phyloP scores from a whole-genome alignment of 2,329 filamentous ascomycete species.

The Alternaria gaisen region DNA sequence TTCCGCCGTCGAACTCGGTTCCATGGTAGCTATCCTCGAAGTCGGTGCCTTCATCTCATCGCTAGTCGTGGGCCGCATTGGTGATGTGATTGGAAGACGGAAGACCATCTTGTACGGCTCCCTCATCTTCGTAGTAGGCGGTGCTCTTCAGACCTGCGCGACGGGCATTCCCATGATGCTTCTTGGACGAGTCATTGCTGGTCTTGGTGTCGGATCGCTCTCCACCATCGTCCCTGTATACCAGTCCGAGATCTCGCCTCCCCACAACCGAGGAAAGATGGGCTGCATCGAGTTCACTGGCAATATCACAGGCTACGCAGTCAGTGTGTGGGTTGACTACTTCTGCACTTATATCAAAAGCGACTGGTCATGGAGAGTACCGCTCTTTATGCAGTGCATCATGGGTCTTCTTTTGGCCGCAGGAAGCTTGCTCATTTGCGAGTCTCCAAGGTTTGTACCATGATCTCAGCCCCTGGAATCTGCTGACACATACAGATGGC shows the following conservation, averaged over 20 bases:
- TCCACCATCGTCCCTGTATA: constrained; percentile 64
- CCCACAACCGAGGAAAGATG: constrained; percentile 93
- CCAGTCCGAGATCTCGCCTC: constrained; percentile 74
- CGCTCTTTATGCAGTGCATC: constrained; percentile 88
- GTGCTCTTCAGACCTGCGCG: constrained; percentile 83
- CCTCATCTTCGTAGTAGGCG: constrained; percentile 83
- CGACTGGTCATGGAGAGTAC: constrained; percentile 88
- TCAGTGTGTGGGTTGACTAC: constrained; percentile 98
- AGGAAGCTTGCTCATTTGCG: constrained; percentile 91
- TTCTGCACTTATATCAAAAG: constrained; percentile 90
- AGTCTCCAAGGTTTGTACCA: constrained; percentile 84
- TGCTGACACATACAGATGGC: constrained; percentile 71
- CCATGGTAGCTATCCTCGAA: constrained; percentile 97
- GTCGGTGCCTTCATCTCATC: constrained; percentile 92
- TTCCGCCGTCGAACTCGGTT: constrained; percentile 85
- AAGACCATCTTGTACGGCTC: constrained; percentile 94
- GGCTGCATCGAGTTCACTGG: constrained; percentile 98
- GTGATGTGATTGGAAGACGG: constrained; percentile 88
- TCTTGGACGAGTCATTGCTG: constrained; percentile 60
- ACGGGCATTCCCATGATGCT: constrained; percentile 88
- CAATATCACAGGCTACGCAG: constrained; percentile 94
- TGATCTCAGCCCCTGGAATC: background rate
- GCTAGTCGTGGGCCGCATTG: constrained; percentile 83
- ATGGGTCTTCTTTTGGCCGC: constrained; percentile 88
- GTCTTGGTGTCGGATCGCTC: constrained; percentile 60